phyloP scores from a whole-genome alignment of 2,329 filamentous ascomycete species.

The Trichoderma afroharzianum region DNA sequence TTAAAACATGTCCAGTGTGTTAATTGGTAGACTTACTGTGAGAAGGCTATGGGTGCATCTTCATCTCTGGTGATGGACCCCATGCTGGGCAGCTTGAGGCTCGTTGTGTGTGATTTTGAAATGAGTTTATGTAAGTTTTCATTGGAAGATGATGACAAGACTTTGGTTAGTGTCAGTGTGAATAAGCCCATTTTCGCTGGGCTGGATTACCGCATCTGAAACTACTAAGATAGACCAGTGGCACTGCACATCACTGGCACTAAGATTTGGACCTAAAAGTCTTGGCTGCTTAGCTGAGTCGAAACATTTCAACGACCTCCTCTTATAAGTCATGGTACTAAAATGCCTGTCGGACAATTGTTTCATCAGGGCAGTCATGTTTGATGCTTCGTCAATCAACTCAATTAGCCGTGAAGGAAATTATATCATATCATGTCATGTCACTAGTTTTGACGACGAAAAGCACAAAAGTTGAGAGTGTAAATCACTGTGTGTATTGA shows the following conservation, averaged over 20 bases:
- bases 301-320: background rate
- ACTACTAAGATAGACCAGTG: no score
- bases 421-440: background rate
- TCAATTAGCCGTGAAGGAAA: background rate
- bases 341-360: background rate
- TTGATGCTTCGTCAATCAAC: background rate
- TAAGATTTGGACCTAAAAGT: background rate
- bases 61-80: background rate
- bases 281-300: background rate
- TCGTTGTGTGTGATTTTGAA: background rate
- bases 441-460: background rate
- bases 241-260: background rate
- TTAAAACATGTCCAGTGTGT: no score
- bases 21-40: conserved; percentile 9
- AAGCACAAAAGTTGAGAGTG: background rate
- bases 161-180: background rate
- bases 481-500: background rate
- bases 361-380: background rate
- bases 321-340: background rate
- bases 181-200: background rate
- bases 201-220: background rate
- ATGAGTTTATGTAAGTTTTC: background rate
- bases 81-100: background rate
- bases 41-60: background rate
- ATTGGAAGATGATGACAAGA: background rate